Evolutionary conservation across 179 eudicot genomes (phyloP), one percentile per base, ranked within the genome.

Genomic region (Pouteria campechiana): DNA sequence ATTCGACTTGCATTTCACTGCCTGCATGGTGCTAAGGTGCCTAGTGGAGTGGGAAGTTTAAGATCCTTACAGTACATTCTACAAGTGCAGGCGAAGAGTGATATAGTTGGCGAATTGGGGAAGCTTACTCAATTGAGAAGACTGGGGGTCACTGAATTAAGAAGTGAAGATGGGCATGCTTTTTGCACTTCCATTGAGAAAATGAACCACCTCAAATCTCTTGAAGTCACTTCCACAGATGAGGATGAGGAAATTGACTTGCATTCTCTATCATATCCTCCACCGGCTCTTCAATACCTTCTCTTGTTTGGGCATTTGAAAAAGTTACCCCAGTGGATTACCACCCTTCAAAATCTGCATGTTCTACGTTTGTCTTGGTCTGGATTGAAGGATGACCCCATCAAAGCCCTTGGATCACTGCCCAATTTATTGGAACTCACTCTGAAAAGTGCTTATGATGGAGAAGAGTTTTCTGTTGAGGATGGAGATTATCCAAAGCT

Each of bases 131-230:
- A 57, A 17, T 63, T 64, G 10, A 57, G 32, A 38, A 57, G 69
- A 34, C 35, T 64, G 54, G 63, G 46, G 35, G 41, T 64, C 13
- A 57, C 63, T 27, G 39, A 20, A 17, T 10, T 64, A 38, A 37
- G 32, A 41, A 14, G 38, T 25, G 16, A 38, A 32, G 54, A 52
- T 46, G 63, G 69, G 13, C 54, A 49, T 11, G 46, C 34, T 3
- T 50, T 64, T 13, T 64, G 69, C 50, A 32, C 19, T 52, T 64
- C 69, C 17, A 41, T 64, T 16, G 40, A 64, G 11, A 57, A 37
- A 23, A 40, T 64, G 53, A 40, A 50, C 44, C 33, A 38, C 27
- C 69, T 64, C 37, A 39, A 19, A 6, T 17, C 45, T 40, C 37
- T 64, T 27, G 54, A 59, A 41, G 14, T 64, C 2, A 38, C 38